phyloP scores from a whole-genome alignment of 2,329 filamentous ascomycete species.

The Fusarium domesticum region DNA sequence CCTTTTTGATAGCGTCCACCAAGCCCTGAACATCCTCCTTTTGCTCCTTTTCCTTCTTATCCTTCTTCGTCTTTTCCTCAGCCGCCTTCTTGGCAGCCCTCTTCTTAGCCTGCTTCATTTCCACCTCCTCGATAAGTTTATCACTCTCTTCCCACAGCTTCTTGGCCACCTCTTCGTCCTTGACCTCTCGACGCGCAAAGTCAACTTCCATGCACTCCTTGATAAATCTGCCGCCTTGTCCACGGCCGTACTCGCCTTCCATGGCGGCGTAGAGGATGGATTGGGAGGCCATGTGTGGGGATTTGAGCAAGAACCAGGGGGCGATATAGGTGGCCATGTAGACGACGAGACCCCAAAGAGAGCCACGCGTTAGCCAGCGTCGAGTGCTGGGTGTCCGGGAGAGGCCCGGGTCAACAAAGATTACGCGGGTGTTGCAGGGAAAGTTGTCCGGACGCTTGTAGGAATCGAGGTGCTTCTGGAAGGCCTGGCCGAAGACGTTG shows the following conservation, averaged over 20 bases:
- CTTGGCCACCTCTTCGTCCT: constrained; percentile 76
- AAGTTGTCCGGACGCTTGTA: constrained; percentile 81
- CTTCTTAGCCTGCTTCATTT: constrained; percentile 62
- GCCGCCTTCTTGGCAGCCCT: constrained; percentile 42
- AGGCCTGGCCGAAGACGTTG: constrained; percentile 84
- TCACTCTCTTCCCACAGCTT: constrained; percentile 89
- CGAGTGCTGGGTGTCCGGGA: constrained; percentile 83
- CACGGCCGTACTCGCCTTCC: constrained; percentile 68
- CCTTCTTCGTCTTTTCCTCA: constrained; percentile 32
- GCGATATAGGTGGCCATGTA: constrained; percentile 78
- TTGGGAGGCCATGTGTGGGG: constrained; percentile 77
- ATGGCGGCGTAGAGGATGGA: constrained; percentile 82
- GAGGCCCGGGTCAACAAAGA: constrained; percentile 84
- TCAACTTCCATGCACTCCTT: constrained; percentile 85
- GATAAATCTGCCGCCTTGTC: constrained; percentile 66
- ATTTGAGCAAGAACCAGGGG: constrained; percentile 88
- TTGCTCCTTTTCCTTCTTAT: constrained; percentile 36
- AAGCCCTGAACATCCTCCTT: constrained; percentile 37
- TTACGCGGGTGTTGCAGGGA: constrained; percentile 77
- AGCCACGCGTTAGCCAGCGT: constrained; percentile 82
- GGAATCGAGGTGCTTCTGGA: constrained; percentile 84
- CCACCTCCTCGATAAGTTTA: constrained; percentile 73
- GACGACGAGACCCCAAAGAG: constrained; percentile 70
- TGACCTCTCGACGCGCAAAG: constrained; percentile 68
- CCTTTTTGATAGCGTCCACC: constrained; percentile 44